A percentile compares a stretch with the other conserved stretches of the same genome.
These are phyloP conservation scores for Cryphonectria nitschkei DNA, from an alignment of 2,329 filamentous ascomycete genomes.

Conservation along the genomic window DNA sequence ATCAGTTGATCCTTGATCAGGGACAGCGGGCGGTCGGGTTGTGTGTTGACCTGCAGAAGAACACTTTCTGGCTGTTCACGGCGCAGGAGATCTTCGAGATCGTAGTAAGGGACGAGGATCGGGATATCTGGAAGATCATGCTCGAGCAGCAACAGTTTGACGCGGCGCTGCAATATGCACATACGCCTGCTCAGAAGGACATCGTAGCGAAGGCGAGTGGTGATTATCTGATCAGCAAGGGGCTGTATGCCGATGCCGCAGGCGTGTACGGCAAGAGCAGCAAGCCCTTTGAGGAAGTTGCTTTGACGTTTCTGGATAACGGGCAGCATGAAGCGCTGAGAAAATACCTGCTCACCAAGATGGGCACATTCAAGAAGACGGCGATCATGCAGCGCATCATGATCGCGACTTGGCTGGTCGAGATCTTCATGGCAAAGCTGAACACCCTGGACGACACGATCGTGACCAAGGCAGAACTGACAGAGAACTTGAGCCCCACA, in stretches of 20 bases:
- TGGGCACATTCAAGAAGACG: conserved; percentile 79
- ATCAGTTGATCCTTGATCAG: conserved; percentile 81
- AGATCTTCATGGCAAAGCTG: conserved; percentile 96
- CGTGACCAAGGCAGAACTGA: conserved; percentile 81
- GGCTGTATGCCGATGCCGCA: conserved; percentile 83
- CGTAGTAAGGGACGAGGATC: conserved; percentile 84
- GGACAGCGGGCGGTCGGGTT: conserved; percentile 82
- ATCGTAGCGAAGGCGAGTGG: conserved; percentile 90
- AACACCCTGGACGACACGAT: conserved; percentile 95
- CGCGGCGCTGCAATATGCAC: conserved; percentile 82
- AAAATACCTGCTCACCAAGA: conserved; percentile 85
- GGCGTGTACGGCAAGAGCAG: conserved; percentile 92
- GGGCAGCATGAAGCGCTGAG: conserved; percentile 88
- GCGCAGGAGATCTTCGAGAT: conserved; percentile 91
- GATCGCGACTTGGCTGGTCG: conserved; percentile 93
- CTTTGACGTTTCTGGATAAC: conserved; percentile 86
- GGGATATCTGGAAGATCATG: conserved; percentile 95
- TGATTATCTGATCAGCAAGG: conserved; percentile 81
- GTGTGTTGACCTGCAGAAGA: conserved; percentile 88
- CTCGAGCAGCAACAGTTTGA: conserved; percentile 86
- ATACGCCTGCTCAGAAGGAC: conserved; percentile 80
- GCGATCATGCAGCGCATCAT: conserved; percentile 91
- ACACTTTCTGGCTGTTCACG: conserved; percentile 97
- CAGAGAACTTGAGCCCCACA: conserved; percentile 70
- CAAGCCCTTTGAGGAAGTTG: conserved; percentile 96